Evolutionary conservation across 805 yeast species (phyloP).

Genomic region (Wickerhamiella sorbophila): DNA sequence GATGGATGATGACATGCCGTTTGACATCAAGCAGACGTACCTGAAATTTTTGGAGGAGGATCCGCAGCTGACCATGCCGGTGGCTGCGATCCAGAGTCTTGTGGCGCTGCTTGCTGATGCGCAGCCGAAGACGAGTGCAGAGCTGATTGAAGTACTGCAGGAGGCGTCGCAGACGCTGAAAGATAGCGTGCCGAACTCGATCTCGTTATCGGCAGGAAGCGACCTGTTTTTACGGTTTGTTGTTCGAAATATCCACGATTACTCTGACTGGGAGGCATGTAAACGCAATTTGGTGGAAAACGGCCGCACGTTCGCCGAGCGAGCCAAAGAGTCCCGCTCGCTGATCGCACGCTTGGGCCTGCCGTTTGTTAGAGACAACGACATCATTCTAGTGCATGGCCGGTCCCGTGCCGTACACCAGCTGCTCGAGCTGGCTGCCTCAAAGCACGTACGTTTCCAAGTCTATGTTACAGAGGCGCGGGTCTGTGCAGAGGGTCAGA

Average conservation of each 20-base stretch:
- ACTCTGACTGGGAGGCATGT: constrained; percentile 91
- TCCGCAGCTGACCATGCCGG: constrained; percentile 97
- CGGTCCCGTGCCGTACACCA: constrained; percentile 80
- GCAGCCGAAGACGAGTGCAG: constrained; percentile 89
- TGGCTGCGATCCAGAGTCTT: constrained; percentile 92
- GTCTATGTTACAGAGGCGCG: constrained; percentile 89
- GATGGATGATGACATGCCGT: constrained; percentile 23
- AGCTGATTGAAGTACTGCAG: constrained; percentile 67
- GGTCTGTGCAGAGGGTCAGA: constrained; percentile 62
- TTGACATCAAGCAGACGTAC: constrained; percentile 75
- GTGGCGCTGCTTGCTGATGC: constrained; percentile 69
- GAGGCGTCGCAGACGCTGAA: constrained; percentile 65
- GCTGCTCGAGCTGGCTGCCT: constrained; percentile 59
- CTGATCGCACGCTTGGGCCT: constrained; percentile 79
- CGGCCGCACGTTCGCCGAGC: constrained; percentile 78
- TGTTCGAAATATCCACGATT: constrained; percentile 66
- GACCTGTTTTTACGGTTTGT: constrained; percentile 92
- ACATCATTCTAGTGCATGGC: constrained; percentile 76
- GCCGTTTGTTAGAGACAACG: constrained; percentile 87
- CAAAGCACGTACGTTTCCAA: constrained; percentile 66
- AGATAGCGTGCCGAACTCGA: constrained; percentile 71
- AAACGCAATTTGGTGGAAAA: constrained; percentile 77
- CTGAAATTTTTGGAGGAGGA: constrained; percentile 72
- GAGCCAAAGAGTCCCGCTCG: constrained; percentile 82
- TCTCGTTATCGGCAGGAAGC: constrained; percentile 92